A percentile compares a stretch with the other conserved stretches of the same genome.
These are phyloP conservation scores for Pinus tabuliformis DNA, from an alignment of 75 land plant genomes.

Conservation along the genomic window DNA sequence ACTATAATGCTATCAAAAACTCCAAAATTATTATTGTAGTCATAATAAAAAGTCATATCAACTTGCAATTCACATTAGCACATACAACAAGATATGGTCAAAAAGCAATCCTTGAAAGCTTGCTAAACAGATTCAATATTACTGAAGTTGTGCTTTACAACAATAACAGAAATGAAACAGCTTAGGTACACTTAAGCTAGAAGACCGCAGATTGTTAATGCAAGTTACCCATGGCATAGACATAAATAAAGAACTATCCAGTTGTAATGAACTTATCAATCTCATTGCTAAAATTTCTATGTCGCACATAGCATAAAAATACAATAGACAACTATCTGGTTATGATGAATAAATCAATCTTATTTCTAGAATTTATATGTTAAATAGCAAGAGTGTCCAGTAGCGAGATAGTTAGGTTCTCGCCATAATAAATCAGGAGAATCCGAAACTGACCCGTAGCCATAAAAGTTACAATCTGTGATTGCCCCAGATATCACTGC, in stretches of 20 bases:
- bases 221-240: not conserved
- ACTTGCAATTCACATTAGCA: not conserved
- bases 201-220: not conserved
- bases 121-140: not conserved
- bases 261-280: not conserved
- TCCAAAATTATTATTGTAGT: too few species aligned
- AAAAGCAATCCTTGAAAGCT: not conserved
- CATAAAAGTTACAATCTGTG: slow-evolving; percentile 1
- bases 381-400: not conserved
- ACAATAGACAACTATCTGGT: not conserved
- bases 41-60: not conserved
- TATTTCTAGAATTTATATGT: slow-evolving; percentile 1
- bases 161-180: not conserved
- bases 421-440: not conserved
- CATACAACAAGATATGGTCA: not conserved
- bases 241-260: not conserved
- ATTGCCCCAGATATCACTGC: not conserved
- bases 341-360: slow-evolving; percentile 5
- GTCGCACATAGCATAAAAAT: not conserved
- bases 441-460: slow-evolving; percentile 3
- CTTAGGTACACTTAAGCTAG: not conserved
- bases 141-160: not conserved
- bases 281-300: not conserved
- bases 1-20: too few species aligned
- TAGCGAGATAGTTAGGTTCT: slow-evolving; percentile 2